Conservation (phyloP, 1,284 basidiomycete species). For the Sporisorium iseilematis-ciliati region DNA sequence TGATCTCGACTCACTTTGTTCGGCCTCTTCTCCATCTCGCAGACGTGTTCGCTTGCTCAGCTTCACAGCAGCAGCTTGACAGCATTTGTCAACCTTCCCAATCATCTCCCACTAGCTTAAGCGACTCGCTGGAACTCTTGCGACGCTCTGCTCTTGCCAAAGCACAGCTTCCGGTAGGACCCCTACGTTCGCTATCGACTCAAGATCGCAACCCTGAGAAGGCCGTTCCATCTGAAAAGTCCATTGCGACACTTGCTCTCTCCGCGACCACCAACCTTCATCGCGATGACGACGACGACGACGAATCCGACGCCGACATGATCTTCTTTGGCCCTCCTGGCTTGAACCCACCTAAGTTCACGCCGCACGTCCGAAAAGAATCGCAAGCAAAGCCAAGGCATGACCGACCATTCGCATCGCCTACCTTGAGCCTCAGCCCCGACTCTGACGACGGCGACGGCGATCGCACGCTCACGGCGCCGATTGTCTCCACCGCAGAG, state of each 20-base stretch:
- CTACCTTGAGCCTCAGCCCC: background rate
- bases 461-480: slow-evolving; percentile 20
- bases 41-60: slow-evolving; percentile 1
- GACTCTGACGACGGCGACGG: slow-evolving; percentile 12
- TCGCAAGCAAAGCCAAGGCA: background rate
- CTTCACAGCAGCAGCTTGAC: slow-evolving; percentile 11
- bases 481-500: background rate
- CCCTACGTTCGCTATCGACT: background rate
- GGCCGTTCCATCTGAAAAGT: too few relatives aligned
- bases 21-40: slow-evolving; percentile 24
- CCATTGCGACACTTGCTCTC: too few relatives aligned
- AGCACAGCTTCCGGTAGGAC: background rate
- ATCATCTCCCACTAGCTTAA: background rate
- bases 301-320: slow-evolving; percentile 5
- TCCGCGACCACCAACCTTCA: background rate
- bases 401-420: background rate
- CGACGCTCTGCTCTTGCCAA: slow-evolving; percentile 19
- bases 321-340: slow-evolving; percentile 26
- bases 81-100: background rate
- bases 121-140: slow-evolving; percentile 21
- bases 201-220: background rate
- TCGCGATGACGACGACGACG: background rate
- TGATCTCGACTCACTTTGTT: slow-evolving; percentile 26
- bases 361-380: background rate
- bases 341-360: background rate